These are phyloP conservation scores for Candida sphagnicola DNA, from an alignment of 805 yeast species.

Conservation along the genomic window DNA sequence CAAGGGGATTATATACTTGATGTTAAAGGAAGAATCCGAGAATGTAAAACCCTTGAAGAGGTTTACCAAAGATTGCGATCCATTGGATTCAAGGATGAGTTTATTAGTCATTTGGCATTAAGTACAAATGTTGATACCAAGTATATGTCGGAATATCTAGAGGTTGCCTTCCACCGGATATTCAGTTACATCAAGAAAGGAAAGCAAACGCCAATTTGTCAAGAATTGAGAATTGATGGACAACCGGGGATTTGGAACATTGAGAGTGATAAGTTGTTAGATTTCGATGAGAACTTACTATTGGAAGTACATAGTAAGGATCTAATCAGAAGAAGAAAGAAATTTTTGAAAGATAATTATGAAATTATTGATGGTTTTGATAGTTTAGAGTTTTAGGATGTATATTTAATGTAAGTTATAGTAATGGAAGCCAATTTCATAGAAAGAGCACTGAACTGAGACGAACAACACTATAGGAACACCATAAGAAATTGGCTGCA, in stretches of 20 bases:
- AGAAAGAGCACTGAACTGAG: too few relatives aligned
- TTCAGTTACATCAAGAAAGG: constrained; percentile 5
- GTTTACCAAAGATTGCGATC: constrained; percentile 7
- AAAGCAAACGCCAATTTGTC: constrained; percentile 4
- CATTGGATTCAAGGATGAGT: constrained; percentile 17
- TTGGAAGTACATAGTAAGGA: constrained; percentile 5
- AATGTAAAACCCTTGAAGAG: constrained; percentile 3
- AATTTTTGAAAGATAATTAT: constrained; percentile 1
- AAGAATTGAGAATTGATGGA: constrained; percentile 7
- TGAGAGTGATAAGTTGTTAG: constrained; percentile 9
- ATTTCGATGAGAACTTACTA: constrained; percentile 1
- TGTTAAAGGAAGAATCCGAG: constrained; percentile 2
- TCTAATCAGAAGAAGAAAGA: constrained; percentile 1
- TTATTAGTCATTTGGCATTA: constrained; percentile 15
- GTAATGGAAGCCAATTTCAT: too few relatives aligned
- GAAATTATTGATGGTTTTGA: constrained; percentile 3
- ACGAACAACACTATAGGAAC: too few relatives aligned
- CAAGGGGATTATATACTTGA: constrained; percentile 3
- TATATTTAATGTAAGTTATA: too few relatives aligned
- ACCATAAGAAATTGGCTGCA: too few relatives aligned
- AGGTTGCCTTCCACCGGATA: constrained; percentile 5
- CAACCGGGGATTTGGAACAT: constrained; percentile 13
- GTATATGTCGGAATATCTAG: constrained; percentile 8
- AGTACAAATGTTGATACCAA: constrained; percentile 11
- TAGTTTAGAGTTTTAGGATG: constrained; percentile 1